Conservation (phyloP, 331 rosid genomes). For the Malus hybrid region DNA sequence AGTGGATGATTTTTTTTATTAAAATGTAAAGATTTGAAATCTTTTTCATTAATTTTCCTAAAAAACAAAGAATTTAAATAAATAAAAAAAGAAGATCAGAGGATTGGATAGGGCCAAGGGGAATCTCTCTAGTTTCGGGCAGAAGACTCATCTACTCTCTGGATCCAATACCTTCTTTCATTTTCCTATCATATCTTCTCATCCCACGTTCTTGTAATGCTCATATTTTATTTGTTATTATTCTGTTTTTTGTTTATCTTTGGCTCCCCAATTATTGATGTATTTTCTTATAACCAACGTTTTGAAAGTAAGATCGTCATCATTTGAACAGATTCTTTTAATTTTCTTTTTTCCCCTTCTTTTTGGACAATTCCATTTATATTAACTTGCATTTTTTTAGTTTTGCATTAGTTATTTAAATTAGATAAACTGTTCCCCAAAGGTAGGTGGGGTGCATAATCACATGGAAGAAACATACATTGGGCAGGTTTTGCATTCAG, state of each 20-base stretch:
- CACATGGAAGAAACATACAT: slow-evolving; percentile 40
- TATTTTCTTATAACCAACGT: not conserved
- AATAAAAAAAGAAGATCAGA: not conserved
- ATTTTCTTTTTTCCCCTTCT: not conserved
- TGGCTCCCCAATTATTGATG: slow-evolving; percentile 34
- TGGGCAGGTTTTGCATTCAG: slow-evolving; percentile 19
- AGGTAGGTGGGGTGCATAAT: slow-evolving; percentile 24
- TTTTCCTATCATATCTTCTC: slow-evolving; percentile 39
- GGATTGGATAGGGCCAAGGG: slow-evolving; percentile 18
- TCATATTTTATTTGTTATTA: slow-evolving; percentile 2
- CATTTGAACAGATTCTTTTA: not conserved
- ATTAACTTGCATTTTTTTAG: not conserved
- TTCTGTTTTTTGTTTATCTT: not conserved
- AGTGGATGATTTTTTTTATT: no score
- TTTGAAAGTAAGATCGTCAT: not conserved
- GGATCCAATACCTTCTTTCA: slow-evolving; percentile 48
- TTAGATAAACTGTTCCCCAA: slow-evolving; percentile 18
- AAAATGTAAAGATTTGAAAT: no score
- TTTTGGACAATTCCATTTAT: not conserved
- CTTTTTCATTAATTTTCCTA: no score
- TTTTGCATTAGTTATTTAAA: not conserved
- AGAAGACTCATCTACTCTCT: slow-evolving; percentile 40
- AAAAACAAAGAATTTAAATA: no score
- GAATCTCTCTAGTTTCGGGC: slow-evolving; percentile 41
- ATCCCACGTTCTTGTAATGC: slow-evolving; percentile 36